Evolutionary conservation across 257 asterid species (phyloP), one percentile per base, ranked within the genome.

Genomic region (Mitragyna speciosa): DNA sequence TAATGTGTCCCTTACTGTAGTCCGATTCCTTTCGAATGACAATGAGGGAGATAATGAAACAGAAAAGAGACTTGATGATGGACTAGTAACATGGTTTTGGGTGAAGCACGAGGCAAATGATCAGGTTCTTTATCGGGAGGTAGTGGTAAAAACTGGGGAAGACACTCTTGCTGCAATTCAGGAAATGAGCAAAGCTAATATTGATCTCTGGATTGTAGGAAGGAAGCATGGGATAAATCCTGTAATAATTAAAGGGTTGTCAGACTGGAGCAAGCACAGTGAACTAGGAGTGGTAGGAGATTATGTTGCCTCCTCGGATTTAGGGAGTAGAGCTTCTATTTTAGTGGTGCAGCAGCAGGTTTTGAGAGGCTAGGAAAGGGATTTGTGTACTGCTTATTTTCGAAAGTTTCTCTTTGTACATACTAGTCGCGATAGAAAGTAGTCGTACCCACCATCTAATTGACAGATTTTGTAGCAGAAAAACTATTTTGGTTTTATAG

Each of bases 61-160:
- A 78, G 98, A 95, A 85, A 93, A 89, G 92, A 91, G 90, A 80
- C 93, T 95, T 6, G 98, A 93, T 79, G 98, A 95, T 77, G 96
- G 93, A 31, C 31, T 91, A 33, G 95, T 95, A 59, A 93, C 95
- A 6, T 87, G 93, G 90, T 95, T 95, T 78, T 93, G 97, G 98
- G 96, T 95, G 88, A 94, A 95, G 79, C 87, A 92, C 26, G 97
- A 93, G 83, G 87, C 86, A 14, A 91, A 89, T 31, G 22, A 69
- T 3, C 82, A 87, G 58, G 87, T 95, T 20, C 78, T 79, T 45
- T 95, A 95, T 77, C 75, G 88, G 73, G 97, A 94, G 86, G 93
- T 91, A 20, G 89, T 87, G 45, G 98, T 93, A 81, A 86, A 61
- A 71, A 90, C 91, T 52, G 98, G 97, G 7, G 92, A 88, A 78